Evolutionary conservation across 2,329 filamentous ascomycete species (phyloP), one percentile per base, ranked within the genome.

Genomic region (Fusarium haematococcum): DNA sequence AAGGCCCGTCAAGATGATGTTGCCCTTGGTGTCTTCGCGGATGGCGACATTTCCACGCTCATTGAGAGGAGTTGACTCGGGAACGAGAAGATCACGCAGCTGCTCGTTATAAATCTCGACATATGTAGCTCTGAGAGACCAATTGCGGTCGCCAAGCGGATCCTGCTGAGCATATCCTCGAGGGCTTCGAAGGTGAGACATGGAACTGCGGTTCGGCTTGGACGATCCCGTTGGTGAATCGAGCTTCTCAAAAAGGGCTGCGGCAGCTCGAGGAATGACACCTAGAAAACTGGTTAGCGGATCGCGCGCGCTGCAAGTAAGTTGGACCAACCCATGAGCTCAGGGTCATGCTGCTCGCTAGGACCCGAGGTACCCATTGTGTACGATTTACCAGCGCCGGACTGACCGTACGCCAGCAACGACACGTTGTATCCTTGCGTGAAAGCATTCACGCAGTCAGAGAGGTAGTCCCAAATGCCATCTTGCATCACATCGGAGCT

Each of bases 101-200:
- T 97, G 94, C 84, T 99, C 97, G 80, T 99, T 98, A 86, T 99
- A 99, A 75, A 99, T 99, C 87, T 98, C 90, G 73, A 98, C 94
- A 80, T 98, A 98, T 1, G 95, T 98, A 13, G 96, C 97, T 82
- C 94, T 97, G 79, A 99, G 86, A 62, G 94, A 93, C 97, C 97
- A 99, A 71, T 89, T 93, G 82, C 93, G 95, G 58, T 97, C 94
- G 3, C 84, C 80, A 48, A 87, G 85, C 67, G 90, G 88, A 56
- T 79, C 79, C 62, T 82, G 80, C 66, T 82, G 81, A 35, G 66
- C 78, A 77, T 97, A 97, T 73, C 95, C 91, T 56, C 91, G 89
- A 1, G 96, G 96, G 6, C 94, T 91, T 73, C 94, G 92, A 41
- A 98, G 88, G 61, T 95, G 95, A 18, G 94, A 94, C 80, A 92